Evolutionary conservation across 208 protist species (phyloP), one percentile per base, ranked within the genome.

Genomic region (Hexamita inflata): DNA sequence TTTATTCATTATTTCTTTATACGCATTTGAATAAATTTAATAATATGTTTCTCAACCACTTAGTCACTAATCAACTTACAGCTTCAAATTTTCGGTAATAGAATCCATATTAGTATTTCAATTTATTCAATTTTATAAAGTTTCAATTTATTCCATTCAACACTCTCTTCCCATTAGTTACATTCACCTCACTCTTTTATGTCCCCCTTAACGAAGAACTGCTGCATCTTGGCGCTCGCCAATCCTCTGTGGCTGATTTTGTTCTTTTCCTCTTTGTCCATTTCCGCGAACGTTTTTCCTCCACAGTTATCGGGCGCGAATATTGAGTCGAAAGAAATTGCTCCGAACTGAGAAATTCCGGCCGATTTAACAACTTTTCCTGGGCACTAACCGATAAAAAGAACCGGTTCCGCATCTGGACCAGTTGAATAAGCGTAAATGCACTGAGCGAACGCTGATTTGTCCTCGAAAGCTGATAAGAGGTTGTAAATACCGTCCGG

Each of bases 401-500:
- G 64, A 2, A 45, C 32, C 38, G 64, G 64, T 49, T 70, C 38
- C 11, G 30, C 30, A 28, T 59, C 19, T 24, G 15, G 15, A 15
- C 34, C 60, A 19, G 4, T n/a, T 9, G 32, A 15, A 34, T 45
- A 70, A 15, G 64, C 64, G n/a, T 57, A 57, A 15, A 70, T 49
- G 38, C 38, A 40, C n/a, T 49, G 64, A 15, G 64, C 64, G 38
- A 45, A 70, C 19, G 38, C 64, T 11, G 11, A 15, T 34, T 70
- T 70, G 40, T 70, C 64, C 64, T 70, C 64, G 64, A 42, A 70
- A 32, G 64, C 34, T 15, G n/a, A 40, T 2, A 70, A 34, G 30
- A 70, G 11, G 9, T 45, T 4, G 9, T 24, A 13, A 34, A 70
- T 7, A 45, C 64, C 64, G 26, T 9, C n/a, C 9, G 64, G 11